Percentiles rank a stretch among this genome's conserved stretches.
Evolutionary conservation across 306 rosid genomes (phyloP).

Genomic region (Crataegus laevigata): DNA sequence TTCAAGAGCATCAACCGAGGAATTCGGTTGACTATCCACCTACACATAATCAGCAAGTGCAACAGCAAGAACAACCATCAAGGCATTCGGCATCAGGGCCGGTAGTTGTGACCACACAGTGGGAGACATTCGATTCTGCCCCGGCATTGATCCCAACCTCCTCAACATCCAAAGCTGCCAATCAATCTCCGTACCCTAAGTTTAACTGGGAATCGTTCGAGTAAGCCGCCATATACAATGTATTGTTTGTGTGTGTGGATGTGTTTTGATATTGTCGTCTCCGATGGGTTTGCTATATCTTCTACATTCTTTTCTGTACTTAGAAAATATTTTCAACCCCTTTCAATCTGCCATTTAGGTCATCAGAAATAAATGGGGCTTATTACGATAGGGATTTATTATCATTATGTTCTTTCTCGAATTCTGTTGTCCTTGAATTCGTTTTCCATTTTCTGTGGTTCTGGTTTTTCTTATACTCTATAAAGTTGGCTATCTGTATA

Average conservation of each 20-base stretch:
- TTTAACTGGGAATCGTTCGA: conserved; percentile 85
- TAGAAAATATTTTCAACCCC: conserved; percentile 55
- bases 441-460: conserved; percentile 25
- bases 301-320: conserved; percentile 78
- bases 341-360: conserved; percentile 35
- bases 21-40: conserved; percentile 25
- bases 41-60: conserved; percentile 7
- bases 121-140: conserved; percentile 81
- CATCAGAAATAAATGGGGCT: conserved; percentile 58
- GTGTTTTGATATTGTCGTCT: conserved; percentile 49
- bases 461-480: conserved; percentile 18
- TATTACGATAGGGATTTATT: conserved; percentile 34
- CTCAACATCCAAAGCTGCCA: conserved; percentile 34
- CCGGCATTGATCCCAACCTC: conserved; percentile 39
- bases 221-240: conserved; percentile 22
- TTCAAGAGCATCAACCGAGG: conserved; percentile 40
- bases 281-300: conserved; percentile 48
- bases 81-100: conserved; percentile 47
- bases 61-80: conserved; percentile 15
- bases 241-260: conserved; percentile 40
- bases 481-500: conserved; percentile 1
- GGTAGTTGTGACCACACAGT: conserved; percentile 78
- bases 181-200: conserved; percentile 48
- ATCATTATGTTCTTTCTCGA: conserved; percentile 28
- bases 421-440: conserved; percentile 21